Evolutionary conservation across 2,329 filamentous ascomycete genomes (phyloP).

Genomic region (Stagonosporopsis vannaccii): DNA sequence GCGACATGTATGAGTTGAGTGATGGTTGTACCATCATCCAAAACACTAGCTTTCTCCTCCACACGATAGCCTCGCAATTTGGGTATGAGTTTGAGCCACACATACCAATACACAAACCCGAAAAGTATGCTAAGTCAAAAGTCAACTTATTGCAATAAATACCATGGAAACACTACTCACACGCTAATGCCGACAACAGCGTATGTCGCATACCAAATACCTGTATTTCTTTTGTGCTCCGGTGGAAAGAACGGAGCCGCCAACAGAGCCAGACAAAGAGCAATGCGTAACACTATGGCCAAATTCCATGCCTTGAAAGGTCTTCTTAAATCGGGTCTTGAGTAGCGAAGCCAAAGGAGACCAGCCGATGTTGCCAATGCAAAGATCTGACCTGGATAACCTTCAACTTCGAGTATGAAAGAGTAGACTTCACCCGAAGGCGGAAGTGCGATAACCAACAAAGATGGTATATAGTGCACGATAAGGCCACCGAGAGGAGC

Average conservation of each 20-base stretch:
- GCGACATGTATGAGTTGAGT: slow-evolving; percentile 60
- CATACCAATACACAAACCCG: slow-evolving; percentile 71
- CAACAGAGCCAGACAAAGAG: slow-evolving; percentile 63
- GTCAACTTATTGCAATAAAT: slow-evolving; percentile 10
- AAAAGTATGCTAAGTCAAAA: slow-evolving; percentile 58
- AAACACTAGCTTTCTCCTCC: slow-evolving; percentile 66
- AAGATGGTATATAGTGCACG: slow-evolving; percentile 72
- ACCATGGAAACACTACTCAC: slow-evolving; percentile 49
- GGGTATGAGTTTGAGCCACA: slow-evolving; percentile 70
- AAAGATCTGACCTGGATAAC: slow-evolving; percentile 70
- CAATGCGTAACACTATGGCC: slow-evolving; percentile 64
- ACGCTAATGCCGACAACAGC: slow-evolving; percentile 60
- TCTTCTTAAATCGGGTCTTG: slow-evolving; percentile 65
- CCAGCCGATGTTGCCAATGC: slow-evolving; percentile 65
- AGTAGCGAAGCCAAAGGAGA: slow-evolving; percentile 66
- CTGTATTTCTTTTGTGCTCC: slow-evolving; percentile 23
- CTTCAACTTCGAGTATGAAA: slow-evolving; percentile 76
- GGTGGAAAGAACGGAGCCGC: slow-evolving; percentile 70
- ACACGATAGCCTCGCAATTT: slow-evolving; percentile 65
- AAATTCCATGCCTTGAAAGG: slow-evolving; percentile 72
- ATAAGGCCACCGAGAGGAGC: slow-evolving; percentile 73
- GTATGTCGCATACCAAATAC: slow-evolving; percentile 62
- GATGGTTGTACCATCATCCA: slow-evolving; percentile 72
- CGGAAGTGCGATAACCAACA: slow-evolving; percentile 71
- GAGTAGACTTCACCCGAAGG: slow-evolving; percentile 72